Conservation (phyloP, 176 grass and related monocot genomes). For the Neostapfia colusana region DNA sequence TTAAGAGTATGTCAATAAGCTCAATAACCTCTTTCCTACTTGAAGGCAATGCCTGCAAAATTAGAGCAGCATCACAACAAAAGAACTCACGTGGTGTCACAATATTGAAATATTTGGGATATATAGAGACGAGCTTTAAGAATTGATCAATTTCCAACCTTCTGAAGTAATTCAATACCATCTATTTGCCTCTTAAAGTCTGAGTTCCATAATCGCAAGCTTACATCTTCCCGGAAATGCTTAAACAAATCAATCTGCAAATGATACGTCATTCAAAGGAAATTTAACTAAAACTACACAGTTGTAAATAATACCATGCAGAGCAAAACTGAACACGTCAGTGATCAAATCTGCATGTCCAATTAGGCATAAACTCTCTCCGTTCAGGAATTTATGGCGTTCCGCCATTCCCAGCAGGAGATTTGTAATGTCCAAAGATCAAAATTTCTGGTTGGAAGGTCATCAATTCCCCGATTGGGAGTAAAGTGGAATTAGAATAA, state of each 20-base stretch:
- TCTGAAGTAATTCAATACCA: constrained; percentile 92
- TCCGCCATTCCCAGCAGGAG: no score
- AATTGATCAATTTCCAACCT: constrained; percentile 55
- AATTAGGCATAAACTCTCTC: neutral
- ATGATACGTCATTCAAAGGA: constrained; percentile 9
- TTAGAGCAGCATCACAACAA: constrained; percentile 13
- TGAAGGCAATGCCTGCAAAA: constrained; percentile 65
- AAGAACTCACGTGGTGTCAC: constrained; percentile 13
- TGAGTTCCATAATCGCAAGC: constrained; percentile 80
- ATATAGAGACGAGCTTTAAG: constrained; percentile 14
- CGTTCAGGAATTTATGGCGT: no score
- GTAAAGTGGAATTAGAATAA: neutral
- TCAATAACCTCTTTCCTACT: constrained; percentile 80
- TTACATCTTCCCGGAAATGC: constrained; percentile 94
- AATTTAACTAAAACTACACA: neutral
- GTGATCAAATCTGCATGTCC: neutral
- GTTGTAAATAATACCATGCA: neutral
- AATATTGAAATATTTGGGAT: neutral
- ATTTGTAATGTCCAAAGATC: no score
- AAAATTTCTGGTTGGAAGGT: no score
- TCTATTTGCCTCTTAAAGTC: constrained; percentile 99
- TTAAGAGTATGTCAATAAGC: constrained; percentile 95
- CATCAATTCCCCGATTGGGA: no score
- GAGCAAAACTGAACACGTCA: no score
- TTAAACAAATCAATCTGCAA: constrained; percentile 85